A percentile compares a stretch with the other conserved stretches of the same genome.
Conservation (phyloP, 2,329 filamentous ascomycete genomes). For the Pseudogymnoascus sp. region DNA sequence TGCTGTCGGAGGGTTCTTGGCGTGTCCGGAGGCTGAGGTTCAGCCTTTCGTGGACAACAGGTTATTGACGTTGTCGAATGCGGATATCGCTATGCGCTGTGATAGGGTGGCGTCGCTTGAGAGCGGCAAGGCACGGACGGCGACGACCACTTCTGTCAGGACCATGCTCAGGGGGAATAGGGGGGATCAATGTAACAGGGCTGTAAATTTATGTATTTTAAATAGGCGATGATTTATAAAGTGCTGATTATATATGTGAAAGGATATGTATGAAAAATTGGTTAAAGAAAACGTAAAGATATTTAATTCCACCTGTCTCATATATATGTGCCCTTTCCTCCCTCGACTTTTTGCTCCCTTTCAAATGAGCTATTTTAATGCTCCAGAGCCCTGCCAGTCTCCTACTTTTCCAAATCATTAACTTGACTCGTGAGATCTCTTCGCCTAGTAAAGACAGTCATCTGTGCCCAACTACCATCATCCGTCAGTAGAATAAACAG, state of each 20-base stretch:
- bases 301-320: neutral
- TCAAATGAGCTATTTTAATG: neutral
- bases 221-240: neutral
- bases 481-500: neutral
- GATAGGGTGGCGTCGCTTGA: slow-evolving; percentile 6
- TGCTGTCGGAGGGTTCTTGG: neutral
- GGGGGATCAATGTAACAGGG: neutral
- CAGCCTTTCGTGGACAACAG: neutral
- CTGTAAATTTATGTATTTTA: neutral
- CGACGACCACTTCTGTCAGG: neutral
- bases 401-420: neutral
- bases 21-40: neutral
- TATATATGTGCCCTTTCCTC: neutral
- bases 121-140: slow-evolving; percentile 3
- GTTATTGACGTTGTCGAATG: neutral
- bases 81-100: neutral
- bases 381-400: neutral
- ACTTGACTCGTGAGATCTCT: neutral
- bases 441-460: neutral
- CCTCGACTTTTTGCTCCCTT: neutral
- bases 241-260: neutral
- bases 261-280: neutral
- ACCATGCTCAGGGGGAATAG: neutral
- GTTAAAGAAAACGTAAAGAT: neutral
- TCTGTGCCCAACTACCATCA: neutral